Evolutionary conservation across 2,329 filamentous ascomycete genomes (phyloP).

Genomic region (Sporothrix pallida): DNA sequence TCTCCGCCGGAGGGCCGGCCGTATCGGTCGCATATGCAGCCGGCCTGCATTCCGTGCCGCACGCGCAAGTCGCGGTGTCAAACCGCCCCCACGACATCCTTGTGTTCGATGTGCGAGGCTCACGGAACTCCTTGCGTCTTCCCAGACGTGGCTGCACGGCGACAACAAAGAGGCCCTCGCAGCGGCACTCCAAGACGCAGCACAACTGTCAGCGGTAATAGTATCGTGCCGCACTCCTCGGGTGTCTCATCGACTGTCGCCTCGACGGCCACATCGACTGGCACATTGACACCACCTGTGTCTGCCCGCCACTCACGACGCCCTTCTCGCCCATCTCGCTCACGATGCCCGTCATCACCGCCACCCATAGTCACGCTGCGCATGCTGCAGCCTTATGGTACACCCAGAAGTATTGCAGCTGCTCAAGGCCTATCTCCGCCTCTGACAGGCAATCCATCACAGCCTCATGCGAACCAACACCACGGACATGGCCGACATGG

Average conservation of each 20-base stretch:
- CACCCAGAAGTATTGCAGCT: not conserved
- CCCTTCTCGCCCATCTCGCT: not conserved
- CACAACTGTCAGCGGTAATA: not conserved
- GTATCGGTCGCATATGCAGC: conserved; percentile 49
- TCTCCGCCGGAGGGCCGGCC: conserved; percentile 61
- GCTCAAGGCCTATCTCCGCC: not conserved
- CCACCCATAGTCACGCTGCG: not conserved
- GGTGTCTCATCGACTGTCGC: not conserved
- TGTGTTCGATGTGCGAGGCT: not conserved
- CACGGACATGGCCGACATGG: not conserved
- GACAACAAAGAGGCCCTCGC: not conserved
- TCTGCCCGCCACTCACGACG: not conserved
- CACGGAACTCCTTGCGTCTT: not conserved
- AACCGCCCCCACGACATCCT: not conserved
- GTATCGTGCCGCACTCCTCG: not conserved
- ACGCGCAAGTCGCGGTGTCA: conserved; percentile 50
- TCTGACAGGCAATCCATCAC: not conserved
- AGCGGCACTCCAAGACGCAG: not conserved
- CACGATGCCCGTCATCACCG: not conserved
- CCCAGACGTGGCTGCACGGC: not conserved
- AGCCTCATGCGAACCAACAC: not conserved
- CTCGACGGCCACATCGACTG: not conserved
- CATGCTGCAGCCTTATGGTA: not conserved
- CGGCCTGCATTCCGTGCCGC: conserved; percentile 67
- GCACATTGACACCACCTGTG: not conserved